Percentiles rank a stretch among this genome's conserved stretches.
These are phyloP conservation scores for Digitaria exilis DNA, from an alignment of 202 grass and related monocot genomes.

Conservation along the genomic window DNA sequence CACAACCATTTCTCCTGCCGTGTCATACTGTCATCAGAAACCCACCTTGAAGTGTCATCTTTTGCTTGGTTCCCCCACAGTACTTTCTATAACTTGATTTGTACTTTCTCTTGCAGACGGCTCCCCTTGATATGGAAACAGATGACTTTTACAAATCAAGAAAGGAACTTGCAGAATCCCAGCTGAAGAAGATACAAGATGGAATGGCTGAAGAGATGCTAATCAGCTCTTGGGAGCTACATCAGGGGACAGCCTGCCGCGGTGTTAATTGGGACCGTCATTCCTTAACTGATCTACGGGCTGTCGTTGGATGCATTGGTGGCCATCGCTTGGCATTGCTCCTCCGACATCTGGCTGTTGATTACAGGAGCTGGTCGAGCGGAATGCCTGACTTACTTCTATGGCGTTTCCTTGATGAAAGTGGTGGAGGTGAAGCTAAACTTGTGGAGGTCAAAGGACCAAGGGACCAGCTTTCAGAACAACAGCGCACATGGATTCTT, in stretches of 20 bases:
- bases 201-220: slow-evolving; percentile 86
- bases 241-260: slow-evolving; percentile 63
- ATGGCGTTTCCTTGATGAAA: slow-evolving; percentile 75
- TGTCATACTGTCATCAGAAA: not conserved
- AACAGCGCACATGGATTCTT: slow-evolving; percentile 87
- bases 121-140: slow-evolving; percentile 80
- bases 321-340: slow-evolving; percentile 61
- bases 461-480: slow-evolving; percentile 82
- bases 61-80: not conserved
- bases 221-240: slow-evolving; percentile 80
- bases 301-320: slow-evolving; percentile 61
- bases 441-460: slow-evolving; percentile 95
- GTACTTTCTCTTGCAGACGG: slow-evolving; percentile 51
- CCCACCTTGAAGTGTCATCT: not conserved
- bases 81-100: not conserved
- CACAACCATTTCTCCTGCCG: slow-evolving; percentile 3
- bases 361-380: slow-evolving; percentile 93
- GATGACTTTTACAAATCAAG: slow-evolving; percentile 84
- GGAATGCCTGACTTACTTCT: slow-evolving; percentile 90
- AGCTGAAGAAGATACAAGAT: slow-evolving; percentile 66
- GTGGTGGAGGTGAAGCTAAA: slow-evolving; percentile 66
- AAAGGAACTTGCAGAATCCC: slow-evolving; percentile 72
- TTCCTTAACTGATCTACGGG: slow-evolving; percentile 69
- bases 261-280: slow-evolving; percentile 76
- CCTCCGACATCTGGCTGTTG: slow-evolving; percentile 69